Base-by-base conservation (phyloP, 768 basidiomycete species). In the Suillus lakei region DNA sequence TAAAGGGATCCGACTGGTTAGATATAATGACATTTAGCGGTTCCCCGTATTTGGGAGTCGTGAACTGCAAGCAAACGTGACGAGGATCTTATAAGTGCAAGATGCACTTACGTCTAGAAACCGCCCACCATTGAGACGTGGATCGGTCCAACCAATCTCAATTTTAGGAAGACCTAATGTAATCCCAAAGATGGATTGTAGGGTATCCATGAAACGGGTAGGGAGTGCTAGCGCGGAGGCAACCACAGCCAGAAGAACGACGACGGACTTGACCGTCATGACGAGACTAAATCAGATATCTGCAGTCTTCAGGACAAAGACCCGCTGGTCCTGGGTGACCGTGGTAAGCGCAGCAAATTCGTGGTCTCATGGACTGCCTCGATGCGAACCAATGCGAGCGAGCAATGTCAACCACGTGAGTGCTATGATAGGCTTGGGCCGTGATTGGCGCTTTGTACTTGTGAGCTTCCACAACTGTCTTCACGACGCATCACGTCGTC, bases 11-110 rank as follows among this genome's bases (percentile, higher is more conserved):
- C 2, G 92, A 95, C 32, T 78, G 80, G 53, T 86, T 90, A 32
- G 92, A 91, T 51, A 96, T 88, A 70, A 96, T 91, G 55, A 93
- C 82, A 71, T 96, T 96, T 64, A 96, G 77, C 15, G 94, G 94
- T 77, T 96, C 94, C 50, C 94, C 94, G 39, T 82, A 82, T 65
- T 80, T 79, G 62, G 82, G 82, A 5, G 84, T 87, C 9, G 91
- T 89, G 76, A 83, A 92, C 92, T 93, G 64, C 28, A 18, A 44
- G n/a, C 30, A 39, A 21, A 51, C 53, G 16, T 39, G 32, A 59
- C 21, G n/a, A 36, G 53, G 12, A 5, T 62, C 43, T 9, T 44
- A 46, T 26, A 9, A 48, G 36, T 12, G 54, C 30, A 50, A 51
- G 67, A 54, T 54, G 34, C 48, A 65, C 88, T 73, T 70, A 95